phyloP scores from a whole-genome alignment of 2,329 filamentous ascomycete species.

The Myriosclerotinia curreyana region DNA sequence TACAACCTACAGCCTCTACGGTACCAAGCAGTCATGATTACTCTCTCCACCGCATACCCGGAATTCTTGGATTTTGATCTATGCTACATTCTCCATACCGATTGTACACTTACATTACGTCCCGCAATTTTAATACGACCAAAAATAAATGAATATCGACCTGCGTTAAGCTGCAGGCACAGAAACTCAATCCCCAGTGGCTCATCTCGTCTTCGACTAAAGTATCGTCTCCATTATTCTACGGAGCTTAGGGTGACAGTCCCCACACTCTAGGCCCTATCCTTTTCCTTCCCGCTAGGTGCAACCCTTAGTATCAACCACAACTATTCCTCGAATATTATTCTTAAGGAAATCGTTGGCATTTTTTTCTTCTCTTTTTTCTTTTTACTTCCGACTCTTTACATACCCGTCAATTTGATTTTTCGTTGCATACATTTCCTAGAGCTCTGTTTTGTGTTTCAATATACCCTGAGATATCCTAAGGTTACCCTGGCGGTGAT shows the following conservation, averaged over 20 bases:
- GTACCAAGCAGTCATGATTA: not conserved
- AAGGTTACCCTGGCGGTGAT: slow-evolving; percentile 33
- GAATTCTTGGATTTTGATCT: slow-evolving; percentile 4
- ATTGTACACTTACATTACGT: slow-evolving; percentile 7
- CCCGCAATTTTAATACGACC: slow-evolving; percentile 24
- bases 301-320: slow-evolving; percentile 20
- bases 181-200: slow-evolving; percentile 27
- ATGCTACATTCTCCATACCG: slow-evolving; percentile 12
- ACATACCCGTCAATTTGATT: not conserved
- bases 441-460: slow-evolving; percentile 13
- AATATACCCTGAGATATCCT: slow-evolving; percentile 21
- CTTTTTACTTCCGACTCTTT: slow-evolving; percentile 23
- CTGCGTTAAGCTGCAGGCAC: slow-evolving; percentile 28
- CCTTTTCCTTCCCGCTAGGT: slow-evolving; percentile 19
- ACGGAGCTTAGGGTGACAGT: slow-evolving; percentile 30
- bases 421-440: slow-evolving; percentile 24
- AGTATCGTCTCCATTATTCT: slow-evolving; percentile 28
- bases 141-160: slow-evolving; percentile 18
- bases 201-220: slow-evolving; percentile 27
- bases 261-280: slow-evolving; percentile 32
- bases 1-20: not conserved
- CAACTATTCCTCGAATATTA: slow-evolving; percentile 16
- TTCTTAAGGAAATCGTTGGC: slow-evolving; percentile 13
- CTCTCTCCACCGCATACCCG: slow-evolving; percentile 18
- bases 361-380: slow-evolving; percentile 25